Conservation (phyloP, 257 asterid genomes). For the Nicotiana knightiana region DNA sequence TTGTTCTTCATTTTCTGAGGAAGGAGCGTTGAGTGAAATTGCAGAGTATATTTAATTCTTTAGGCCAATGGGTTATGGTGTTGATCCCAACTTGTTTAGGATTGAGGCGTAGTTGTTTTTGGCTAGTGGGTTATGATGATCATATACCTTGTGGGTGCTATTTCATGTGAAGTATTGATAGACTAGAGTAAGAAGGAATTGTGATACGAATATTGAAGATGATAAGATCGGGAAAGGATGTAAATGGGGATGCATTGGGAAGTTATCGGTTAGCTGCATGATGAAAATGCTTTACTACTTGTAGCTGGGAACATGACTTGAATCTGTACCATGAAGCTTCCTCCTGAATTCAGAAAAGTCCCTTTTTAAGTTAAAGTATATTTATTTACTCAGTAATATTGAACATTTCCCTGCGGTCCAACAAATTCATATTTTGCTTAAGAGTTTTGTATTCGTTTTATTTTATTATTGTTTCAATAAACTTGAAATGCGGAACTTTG, state of each 20-base stretch:
- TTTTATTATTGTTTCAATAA: background rate
- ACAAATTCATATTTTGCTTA: background rate
- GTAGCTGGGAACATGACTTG: background rate
- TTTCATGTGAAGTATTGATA: background rate
- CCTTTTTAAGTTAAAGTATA: background rate
- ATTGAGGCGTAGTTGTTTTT: background rate
- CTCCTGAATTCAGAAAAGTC: background rate
- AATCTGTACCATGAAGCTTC: background rate
- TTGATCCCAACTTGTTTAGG: too few species aligned
- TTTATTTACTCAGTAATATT: background rate
- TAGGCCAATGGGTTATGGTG: background rate
- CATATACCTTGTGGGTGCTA: background rate
- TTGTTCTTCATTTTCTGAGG: background rate
- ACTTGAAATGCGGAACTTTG: background rate
- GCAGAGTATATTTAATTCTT: background rate
- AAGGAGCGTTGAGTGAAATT: background rate
- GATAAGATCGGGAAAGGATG: background rate
- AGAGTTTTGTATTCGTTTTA: background rate
- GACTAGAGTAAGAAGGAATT: background rate
- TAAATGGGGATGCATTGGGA: background rate
- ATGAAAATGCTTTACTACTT: background rate
- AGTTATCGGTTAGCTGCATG: background rate
- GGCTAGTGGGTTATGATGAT: background rate
- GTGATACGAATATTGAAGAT: background rate
- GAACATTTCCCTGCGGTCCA: background rate